Conservation (phyloP, 768 basidiomycete species). For the Pholiota microspora region DNA sequence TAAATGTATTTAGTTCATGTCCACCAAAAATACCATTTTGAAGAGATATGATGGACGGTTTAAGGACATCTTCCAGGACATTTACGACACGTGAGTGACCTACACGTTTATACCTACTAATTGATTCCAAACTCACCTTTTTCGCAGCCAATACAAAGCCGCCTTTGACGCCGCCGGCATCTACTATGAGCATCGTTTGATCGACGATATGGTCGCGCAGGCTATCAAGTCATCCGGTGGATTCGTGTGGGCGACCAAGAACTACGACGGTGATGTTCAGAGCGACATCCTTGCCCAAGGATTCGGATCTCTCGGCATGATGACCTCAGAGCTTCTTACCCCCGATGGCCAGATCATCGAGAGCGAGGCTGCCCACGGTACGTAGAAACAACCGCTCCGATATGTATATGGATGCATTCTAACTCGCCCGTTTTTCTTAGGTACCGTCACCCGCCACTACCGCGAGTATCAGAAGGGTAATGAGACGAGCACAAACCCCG, state of each 20-base stretch:
- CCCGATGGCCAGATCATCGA: slow-evolving; percentile 93
- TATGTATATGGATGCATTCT: too few relatives aligned
- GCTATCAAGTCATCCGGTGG: slow-evolving; percentile 96
- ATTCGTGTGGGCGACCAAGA: slow-evolving; percentile 75
- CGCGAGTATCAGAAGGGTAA: slow-evolving; percentile 96
- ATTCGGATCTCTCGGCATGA: slow-evolving; percentile 96
- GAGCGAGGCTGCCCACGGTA: slow-evolving; percentile 93
- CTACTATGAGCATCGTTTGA: slow-evolving; percentile 95
- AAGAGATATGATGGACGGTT: slow-evolving; percentile 99
- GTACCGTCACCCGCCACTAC: slow-evolving; percentile 95
- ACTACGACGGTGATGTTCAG: slow-evolving; percentile 86
- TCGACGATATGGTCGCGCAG: slow-evolving; percentile 99
- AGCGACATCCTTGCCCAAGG: slow-evolving; percentile 97
- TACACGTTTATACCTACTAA: neutral
- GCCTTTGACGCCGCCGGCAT: slow-evolving; percentile 69
- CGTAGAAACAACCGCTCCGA: neutral
- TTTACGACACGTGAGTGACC: slow-evolving; percentile 67
- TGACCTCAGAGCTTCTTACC: slow-evolving; percentile 94
- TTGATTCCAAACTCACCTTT: too few relatives aligned
- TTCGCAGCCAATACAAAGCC: slow-evolving; percentile 59
- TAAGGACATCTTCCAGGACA: slow-evolving; percentile 99
- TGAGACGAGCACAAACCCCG: slow-evolving; percentile 98
- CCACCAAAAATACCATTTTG: slow-evolving; percentile 96
- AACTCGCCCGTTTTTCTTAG: slow-evolving; percentile 23
- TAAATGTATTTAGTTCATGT: slow-evolving; percentile 68